Percentiles rank a stretch among this genome's conserved stretches.
Conservation (phyloP, 2,329 filamentous ascomycete genomes). For the Trichoderma harzianum region DNA sequence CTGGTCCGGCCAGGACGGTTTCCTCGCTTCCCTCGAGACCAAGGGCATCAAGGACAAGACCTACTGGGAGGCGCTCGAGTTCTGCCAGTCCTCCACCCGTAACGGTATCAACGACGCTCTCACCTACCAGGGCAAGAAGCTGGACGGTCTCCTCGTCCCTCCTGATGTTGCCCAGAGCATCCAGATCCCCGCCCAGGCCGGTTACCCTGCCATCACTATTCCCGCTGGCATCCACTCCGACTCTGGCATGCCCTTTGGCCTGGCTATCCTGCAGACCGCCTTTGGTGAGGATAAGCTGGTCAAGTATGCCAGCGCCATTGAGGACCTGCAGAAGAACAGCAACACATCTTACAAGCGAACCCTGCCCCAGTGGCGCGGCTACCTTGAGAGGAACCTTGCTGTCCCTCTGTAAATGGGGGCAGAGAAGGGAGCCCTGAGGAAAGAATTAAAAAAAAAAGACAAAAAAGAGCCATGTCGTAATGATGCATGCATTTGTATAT, state of each 20-base stretch:
- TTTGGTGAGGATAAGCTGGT: conserved; percentile 58
- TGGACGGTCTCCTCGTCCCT: conserved; percentile 66
- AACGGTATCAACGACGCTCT: conserved; percentile 69
- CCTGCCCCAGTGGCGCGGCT: conserved; percentile 51
- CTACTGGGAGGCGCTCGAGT: conserved; percentile 64
- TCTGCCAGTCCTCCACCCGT: conserved; percentile 56
- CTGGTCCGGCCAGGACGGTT: conserved; percentile 67
- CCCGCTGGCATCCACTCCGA: conserved; percentile 57
- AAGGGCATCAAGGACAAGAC: conserved; percentile 61
- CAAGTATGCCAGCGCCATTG: conserved; percentile 60
- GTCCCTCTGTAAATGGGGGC: conserved; percentile 27
- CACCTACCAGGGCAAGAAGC: conserved; percentile 38
- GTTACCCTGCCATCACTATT: conserved; percentile 69
- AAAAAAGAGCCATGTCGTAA: neutral
- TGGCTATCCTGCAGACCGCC: conserved; percentile 58
- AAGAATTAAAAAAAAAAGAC: neutral
- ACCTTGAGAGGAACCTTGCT: conserved; percentile 45
- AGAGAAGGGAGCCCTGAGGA: neutral
- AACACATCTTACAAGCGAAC: conserved; percentile 45
- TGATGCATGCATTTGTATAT: conserved; percentile 12
- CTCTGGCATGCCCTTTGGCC: conserved; percentile 58
- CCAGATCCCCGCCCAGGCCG: conserved; percentile 70
- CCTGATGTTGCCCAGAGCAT: conserved; percentile 64
- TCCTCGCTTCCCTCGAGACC: conserved; percentile 59
- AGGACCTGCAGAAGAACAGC: conserved; percentile 50